Evolutionary conservation across 2,329 filamentous ascomycete genomes (phyloP).

Genomic region (Alternaria consortialis): DNA sequence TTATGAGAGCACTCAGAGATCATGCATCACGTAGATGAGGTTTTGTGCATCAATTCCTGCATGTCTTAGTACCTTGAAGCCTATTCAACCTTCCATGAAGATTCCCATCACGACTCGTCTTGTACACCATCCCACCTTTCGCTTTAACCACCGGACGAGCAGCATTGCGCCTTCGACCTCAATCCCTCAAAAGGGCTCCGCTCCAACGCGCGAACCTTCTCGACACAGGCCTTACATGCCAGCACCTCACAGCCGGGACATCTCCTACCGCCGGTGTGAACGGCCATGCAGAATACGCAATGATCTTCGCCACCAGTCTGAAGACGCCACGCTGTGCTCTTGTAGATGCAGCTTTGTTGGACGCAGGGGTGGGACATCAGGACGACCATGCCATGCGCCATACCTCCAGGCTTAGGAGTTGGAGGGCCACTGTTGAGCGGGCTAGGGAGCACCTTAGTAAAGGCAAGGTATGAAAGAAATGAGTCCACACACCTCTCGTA

Average conservation of each 20-base stretch:
- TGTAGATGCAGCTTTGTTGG: conserved; percentile 8
- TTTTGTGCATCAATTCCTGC: not conserved
- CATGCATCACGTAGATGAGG: not conserved
- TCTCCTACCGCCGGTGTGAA: not conserved
- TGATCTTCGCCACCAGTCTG: conserved; percentile 11
- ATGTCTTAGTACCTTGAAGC: not conserved
- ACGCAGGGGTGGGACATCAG: conserved; percentile 19
- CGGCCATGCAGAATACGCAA: conserved; percentile 22
- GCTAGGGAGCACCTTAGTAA: not conserved
- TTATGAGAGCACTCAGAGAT: not conserved
- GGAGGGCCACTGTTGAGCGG: not conserved
- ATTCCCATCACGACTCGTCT: not conserved
- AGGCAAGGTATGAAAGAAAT: not conserved
- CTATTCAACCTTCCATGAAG: not conserved
- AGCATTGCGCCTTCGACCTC: conserved; percentile 1
- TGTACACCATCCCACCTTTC: not conserved
- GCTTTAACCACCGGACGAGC: conserved; percentile 6
- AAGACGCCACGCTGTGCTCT: conserved; percentile 2
- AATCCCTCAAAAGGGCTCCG: not conserved
- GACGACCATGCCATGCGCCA: conserved; percentile 19
- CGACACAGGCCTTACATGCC: conserved; percentile 20
- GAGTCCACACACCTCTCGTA: conserved; percentile 5
- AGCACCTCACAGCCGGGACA: conserved; percentile 26
- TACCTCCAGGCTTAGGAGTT: not conserved
- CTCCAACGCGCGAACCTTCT: conserved; percentile 7